phyloP scores from a whole-genome alignment of 1,284 basidiomycete species.

The Ustilago lituana region DNA sequence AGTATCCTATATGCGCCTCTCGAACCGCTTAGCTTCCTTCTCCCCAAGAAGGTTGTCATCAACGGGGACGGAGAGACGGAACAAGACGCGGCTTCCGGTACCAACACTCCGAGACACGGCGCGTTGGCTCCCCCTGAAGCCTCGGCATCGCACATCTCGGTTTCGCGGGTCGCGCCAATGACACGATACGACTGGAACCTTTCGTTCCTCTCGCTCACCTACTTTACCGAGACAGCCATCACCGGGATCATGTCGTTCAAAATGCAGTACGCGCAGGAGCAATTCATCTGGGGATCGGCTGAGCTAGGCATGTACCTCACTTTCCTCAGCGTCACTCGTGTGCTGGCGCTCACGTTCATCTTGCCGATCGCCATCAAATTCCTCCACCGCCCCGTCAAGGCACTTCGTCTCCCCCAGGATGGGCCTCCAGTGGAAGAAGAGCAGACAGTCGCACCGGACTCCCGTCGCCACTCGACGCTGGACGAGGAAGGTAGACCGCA shows the following conservation, averaged over 20 bases:
- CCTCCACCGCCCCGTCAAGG: conserved; percentile 54
- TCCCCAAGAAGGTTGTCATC: conserved; percentile 51
- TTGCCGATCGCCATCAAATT: conserved; percentile 61
- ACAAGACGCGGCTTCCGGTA: conserved; percentile 2
- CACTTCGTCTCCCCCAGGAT: conserved; percentile 45
- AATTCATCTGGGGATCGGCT: conserved; percentile 60
- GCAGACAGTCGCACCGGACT: conserved; percentile 23
- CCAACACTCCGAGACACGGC: conserved; percentile 15
- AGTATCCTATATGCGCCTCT: conserved; percentile 49
- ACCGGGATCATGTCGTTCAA: conserved; percentile 63
- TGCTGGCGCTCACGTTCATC: conserved; percentile 55
- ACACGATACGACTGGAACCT: conserved; percentile 59
- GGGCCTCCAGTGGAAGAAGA: conserved; percentile 34
- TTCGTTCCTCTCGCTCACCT: conserved; percentile 57
- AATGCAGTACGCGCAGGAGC: conserved; percentile 60
- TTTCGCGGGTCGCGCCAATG: conserved; percentile 43
- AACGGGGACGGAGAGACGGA: conserved; percentile 15
- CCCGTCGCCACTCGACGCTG: conserved; percentile 31
- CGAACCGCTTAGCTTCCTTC: conserved; percentile 50
- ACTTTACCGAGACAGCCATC: conserved; percentile 56
- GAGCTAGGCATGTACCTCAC: conserved; percentile 62
- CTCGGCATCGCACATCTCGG: conserved; percentile 57
- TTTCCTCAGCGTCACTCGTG: conserved; percentile 54
- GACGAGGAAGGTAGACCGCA: conserved; percentile 42
- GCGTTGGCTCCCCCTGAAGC: conserved; percentile 34